Conservation (phyloP, 2,329 filamentous ascomycete genomes). For the Chaetomium globosum region DNA sequence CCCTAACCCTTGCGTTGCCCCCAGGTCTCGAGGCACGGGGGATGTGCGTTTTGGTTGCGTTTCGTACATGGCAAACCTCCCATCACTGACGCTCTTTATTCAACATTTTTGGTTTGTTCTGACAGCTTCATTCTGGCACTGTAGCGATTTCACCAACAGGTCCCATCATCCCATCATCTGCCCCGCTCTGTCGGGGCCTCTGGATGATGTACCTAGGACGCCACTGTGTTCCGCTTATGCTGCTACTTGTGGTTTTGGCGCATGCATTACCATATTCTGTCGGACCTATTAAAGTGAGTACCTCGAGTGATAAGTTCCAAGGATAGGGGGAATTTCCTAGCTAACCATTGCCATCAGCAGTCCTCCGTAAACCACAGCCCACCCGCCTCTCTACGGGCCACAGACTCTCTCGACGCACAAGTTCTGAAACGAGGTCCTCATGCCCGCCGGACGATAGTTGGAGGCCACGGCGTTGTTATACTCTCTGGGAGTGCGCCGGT, state of each 20-base stretch:
- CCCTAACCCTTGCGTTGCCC: slow-evolving; percentile 12
- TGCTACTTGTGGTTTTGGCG: too few relatives aligned
- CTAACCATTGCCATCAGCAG: not conserved
- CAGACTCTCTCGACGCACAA: not conserved
- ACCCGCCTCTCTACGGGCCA: not conserved
- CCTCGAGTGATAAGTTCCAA: not conserved
- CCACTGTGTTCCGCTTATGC: too few relatives aligned
- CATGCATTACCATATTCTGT: not conserved
- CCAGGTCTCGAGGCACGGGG: not conserved
- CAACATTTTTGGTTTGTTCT: not conserved
- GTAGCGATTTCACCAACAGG: too few relatives aligned
- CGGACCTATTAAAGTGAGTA: not conserved
- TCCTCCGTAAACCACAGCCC: not conserved
- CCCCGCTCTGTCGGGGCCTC: too few relatives aligned
- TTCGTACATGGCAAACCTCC: not conserved
- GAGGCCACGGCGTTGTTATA: slow-evolving; percentile 13
- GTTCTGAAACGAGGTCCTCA: not conserved
- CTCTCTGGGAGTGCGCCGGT: not conserved
- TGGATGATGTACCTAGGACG: too few relatives aligned
- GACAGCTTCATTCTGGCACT: not conserved
- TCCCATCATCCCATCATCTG: too few relatives aligned
- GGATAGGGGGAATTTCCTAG: too few relatives aligned
- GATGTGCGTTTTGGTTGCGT: slow-evolving; percentile 20
- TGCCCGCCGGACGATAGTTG: not conserved
- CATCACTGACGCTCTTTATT: not conserved